These are phyloP conservation scores for Nigrospora sphaerica DNA, from an alignment of 2,329 filamentous ascomycete genomes.

Conservation along the genomic window DNA sequence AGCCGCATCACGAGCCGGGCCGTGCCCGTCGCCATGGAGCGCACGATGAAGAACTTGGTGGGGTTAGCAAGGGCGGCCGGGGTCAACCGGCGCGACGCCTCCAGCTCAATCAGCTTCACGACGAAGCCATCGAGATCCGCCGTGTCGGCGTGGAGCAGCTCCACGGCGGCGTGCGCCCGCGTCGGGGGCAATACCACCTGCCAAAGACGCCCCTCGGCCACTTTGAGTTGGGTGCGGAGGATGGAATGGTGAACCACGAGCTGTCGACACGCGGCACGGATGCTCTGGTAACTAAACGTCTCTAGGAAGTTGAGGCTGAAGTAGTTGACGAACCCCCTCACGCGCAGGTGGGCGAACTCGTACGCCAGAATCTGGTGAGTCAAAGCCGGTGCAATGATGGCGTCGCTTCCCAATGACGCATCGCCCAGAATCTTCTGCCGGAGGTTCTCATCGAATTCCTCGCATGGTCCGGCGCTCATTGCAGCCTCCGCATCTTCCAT, in stretches of 20 bases:
- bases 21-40: neutral
- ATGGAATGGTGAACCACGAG: neutral
- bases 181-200: neutral
- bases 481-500: too few relatives aligned
- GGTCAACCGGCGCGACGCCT: neutral
- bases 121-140: neutral
- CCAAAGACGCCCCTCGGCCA: neutral
- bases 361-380: neutral
- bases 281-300: neutral
- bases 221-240: neutral
- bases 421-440: too few relatives aligned
- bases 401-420: too few relatives aligned
- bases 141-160: neutral
- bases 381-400: neutral
- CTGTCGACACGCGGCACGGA: neutral
- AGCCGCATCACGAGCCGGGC: neutral
- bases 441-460: too few relatives aligned
- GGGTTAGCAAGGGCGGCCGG: neutral
- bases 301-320: neutral
- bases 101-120: neutral
- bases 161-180: neutral
- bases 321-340: neutral
- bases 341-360: neutral
- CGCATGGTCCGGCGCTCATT: too few relatives aligned
- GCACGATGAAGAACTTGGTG: neutral